Percentiles rank a stretch among this genome's conserved stretches.
These are phyloP conservation scores for Colletotrichum simmondsii DNA, from an alignment of 2,329 filamentous ascomycete species.

Conservation along the genomic window DNA sequence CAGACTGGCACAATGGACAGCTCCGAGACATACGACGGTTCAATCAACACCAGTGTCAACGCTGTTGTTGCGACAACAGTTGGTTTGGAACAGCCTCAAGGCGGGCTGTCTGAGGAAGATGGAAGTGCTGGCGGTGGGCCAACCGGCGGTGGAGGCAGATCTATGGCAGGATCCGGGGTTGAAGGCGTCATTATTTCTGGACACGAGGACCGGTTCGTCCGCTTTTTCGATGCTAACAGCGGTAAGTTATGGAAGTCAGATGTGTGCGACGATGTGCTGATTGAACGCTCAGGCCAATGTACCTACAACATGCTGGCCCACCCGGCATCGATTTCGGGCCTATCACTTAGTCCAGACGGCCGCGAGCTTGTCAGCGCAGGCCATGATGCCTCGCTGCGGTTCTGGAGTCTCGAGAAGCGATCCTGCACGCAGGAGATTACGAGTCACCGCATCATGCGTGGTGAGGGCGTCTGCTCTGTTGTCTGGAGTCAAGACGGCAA, in stretches of 20 bases:
- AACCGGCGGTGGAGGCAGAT: constrained; percentile 72
- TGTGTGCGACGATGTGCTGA: not conserved
- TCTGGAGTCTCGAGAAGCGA: constrained; percentile 97
- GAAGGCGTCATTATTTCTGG: constrained; percentile 96
- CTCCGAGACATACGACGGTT: constrained; percentile 92
- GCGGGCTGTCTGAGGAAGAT: constrained; percentile 78
- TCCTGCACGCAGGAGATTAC: constrained; percentile 96
- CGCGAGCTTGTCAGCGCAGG: constrained; percentile 95
- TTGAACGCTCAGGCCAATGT: constrained; percentile 80
- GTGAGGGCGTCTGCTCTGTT: constrained; percentile 93
- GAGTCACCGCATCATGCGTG: constrained; percentile 91
- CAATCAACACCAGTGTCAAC: constrained; percentile 83
- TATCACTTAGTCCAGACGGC: constrained; percentile 93
- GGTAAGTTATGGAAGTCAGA: constrained; percentile 70
- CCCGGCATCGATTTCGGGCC: constrained; percentile 88
- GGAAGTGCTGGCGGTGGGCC: constrained; percentile 76
- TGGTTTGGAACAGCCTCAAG: constrained; percentile 79
- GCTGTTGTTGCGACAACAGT: constrained; percentile 88
- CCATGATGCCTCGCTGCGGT: constrained; percentile 93
- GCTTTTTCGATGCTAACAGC: constrained; percentile 98
- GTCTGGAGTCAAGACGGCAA: constrained; percentile 96
- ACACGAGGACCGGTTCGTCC: constrained; percentile 94
- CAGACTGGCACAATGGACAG: constrained; percentile 94
- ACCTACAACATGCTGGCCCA: constrained; percentile 99
- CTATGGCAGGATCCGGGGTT: constrained; percentile 78